These are phyloP conservation scores for Haplosporangium sp. DNA, from an alignment of 371 early-diverging fungal genomes.

Conservation along the genomic window DNA sequence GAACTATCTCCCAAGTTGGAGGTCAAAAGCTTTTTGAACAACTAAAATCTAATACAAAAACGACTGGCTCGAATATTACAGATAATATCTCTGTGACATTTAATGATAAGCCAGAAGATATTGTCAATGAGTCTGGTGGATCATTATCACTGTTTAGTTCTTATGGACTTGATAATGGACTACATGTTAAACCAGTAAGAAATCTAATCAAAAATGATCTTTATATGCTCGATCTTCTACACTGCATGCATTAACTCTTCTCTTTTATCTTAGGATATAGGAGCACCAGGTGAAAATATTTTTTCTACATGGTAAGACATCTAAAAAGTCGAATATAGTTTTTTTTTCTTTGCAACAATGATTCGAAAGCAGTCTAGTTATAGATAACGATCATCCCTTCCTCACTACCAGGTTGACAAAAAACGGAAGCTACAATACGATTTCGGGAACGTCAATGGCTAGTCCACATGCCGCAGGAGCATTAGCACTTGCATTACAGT, in stretches of 20 bases:
- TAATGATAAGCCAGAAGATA: background rate
- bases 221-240: too few relatives aligned
- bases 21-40: conserved; percentile 15
- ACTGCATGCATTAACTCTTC: background rate
- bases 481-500: conserved; percentile 59
- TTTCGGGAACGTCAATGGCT: conserved; percentile 68
- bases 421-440: conserved; percentile 32
- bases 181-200: conserved; percentile 47
- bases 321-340: background rate
- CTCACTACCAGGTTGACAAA: conserved; percentile 9
- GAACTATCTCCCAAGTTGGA: conserved; percentile 1
- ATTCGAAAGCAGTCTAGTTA: background rate
- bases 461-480: conserved; percentile 71
- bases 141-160: conserved; percentile 31
- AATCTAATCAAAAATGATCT: background rate
- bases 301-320: conserved; percentile 36
- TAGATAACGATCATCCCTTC: background rate
- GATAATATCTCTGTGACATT: conserved; percentile 7
- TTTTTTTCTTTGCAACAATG: background rate
- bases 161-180: conserved; percentile 42
- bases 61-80: background rate
- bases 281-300: conserved; percentile 49
- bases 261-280: conserved; percentile 24
- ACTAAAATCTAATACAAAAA: conserved; percentile 1
- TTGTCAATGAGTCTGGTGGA: conserved; percentile 33